phyloP scores from a whole-genome alignment of 768 basidiomycete genomes.

The Phaffia australis region DNA sequence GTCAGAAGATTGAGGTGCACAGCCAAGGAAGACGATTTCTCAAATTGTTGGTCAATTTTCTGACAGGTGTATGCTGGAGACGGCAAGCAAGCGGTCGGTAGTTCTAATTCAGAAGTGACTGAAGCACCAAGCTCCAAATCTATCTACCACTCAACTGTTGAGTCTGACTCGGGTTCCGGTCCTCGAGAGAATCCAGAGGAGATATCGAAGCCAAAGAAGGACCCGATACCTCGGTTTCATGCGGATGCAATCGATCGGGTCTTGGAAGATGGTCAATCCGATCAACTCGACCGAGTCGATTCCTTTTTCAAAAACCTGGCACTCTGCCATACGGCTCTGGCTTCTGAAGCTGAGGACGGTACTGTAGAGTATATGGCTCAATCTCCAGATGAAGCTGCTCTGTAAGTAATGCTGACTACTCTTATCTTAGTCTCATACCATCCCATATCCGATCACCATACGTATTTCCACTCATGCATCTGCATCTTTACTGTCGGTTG shows the following conservation, averaged over 20 bases:
- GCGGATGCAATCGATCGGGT: slow-evolving; percentile 52
- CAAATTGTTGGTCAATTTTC: not conserved
- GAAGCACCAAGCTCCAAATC: no score
- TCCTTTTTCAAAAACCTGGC: slow-evolving; percentile 94
- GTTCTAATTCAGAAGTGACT: no score
- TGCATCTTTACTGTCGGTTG: slow-evolving; percentile 69
- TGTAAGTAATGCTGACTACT: slow-evolving; percentile 1
- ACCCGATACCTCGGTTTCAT: no score
- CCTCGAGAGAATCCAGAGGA: no score
- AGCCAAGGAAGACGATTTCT: not conserved
- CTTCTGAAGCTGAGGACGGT: slow-evolving; percentile 57
- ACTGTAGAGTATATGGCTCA: slow-evolving; percentile 80
- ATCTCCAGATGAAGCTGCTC: slow-evolving; percentile 39
- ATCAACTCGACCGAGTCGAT: slow-evolving; percentile 49
- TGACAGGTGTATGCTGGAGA: no score
- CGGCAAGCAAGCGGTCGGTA: no score
- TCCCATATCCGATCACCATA: not conserved
- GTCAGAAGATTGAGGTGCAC: no score
- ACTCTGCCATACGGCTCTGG: slow-evolving; percentile 79
- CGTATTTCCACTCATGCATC: not conserved
- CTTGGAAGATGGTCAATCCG: slow-evolving; percentile 58
- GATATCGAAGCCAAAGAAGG: no score
- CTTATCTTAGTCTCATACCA: not conserved
- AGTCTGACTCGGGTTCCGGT: no score
- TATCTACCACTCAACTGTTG: no score